Base-by-base conservation (phyloP, 768 basidiomycete species). In the Tylopilus sp. region DNA sequence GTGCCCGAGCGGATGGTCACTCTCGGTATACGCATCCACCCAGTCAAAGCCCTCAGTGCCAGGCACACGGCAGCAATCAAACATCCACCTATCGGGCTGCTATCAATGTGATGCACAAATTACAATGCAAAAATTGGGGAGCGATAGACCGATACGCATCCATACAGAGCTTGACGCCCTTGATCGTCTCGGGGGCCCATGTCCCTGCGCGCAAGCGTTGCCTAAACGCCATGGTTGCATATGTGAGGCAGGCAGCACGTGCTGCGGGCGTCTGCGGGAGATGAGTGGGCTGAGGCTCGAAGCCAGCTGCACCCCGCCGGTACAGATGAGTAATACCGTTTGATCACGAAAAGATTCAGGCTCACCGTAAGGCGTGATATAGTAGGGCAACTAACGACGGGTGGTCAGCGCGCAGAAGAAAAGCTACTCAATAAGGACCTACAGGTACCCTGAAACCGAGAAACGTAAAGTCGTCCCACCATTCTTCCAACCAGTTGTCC, bases 391-490 rank as follows among this genome's bases (percentile, higher is more conserved):
- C 11, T 82, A 38, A 11, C 23, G 51, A 38, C 3, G 21, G 18
- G 12, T 35, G 36, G 42, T 57, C 39, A 55, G 51, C 26, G 26
- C 26, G 51, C 2, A 41, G 3, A n/a, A 44, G 23, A 48, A 13
- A 43, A n/a, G 20, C 12, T 11, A 31, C n/a, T 18, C n/a, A n/a
- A 26, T 47, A 10, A 21, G 62, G 46, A 10, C 83, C 47, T 57
- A 89, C 90, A 46, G 91, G 85, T 59, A 94, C 94, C 45, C 94
- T 75, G 66, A 93, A 98, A 6, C 82, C 78, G 59, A 94, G 75
- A 63, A 95, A 98, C 0, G 74, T 89, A 12, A 65, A 68, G 57
- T 91, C 85, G 65, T 98, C 93, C 94, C 94, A 98, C 94, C 94
- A 98, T 92, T 89, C 81, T 59, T 91, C 89, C 23, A 98, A 74